phyloP scores from a whole-genome alignment of 495 filamentous ascomycete species.

The Hyaloscypha finlandica region DNA sequence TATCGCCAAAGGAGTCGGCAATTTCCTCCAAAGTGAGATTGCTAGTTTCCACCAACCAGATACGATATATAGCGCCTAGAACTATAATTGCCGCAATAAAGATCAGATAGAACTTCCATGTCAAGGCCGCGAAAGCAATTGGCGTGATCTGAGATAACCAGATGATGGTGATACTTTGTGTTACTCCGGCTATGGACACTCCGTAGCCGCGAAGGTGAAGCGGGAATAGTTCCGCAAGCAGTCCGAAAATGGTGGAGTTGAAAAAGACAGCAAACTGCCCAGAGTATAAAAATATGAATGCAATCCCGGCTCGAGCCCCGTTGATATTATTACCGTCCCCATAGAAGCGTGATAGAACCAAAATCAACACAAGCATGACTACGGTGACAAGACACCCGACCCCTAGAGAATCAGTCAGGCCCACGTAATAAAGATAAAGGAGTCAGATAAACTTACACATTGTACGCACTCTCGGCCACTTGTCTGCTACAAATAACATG shows the following conservation, averaged over 20 bases:
- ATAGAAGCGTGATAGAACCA: conserved; percentile 20
- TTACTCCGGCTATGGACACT: neutral
- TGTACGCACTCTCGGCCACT: conserved; percentile 21
- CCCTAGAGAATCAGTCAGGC: conserved; percentile 11
- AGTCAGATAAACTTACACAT: conserved; percentile 9
- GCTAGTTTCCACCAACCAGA: too few relatives aligned
- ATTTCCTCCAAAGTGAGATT: too few relatives aligned
- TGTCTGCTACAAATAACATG: conserved; percentile 8
- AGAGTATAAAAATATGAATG: conserved; percentile 26
- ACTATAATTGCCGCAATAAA: too few relatives aligned
- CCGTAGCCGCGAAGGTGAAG: conserved; percentile 10
- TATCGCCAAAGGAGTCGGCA: too few relatives aligned
- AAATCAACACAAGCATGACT: conserved; percentile 18
- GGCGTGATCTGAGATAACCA: too few relatives aligned
- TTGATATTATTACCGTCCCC: conserved; percentile 14
- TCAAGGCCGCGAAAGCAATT: too few relatives aligned
- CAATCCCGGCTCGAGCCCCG: conserved; percentile 20
- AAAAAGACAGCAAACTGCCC: conserved; percentile 25
- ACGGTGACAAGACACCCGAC: conserved; percentile 8
- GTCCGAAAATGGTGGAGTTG: conserved; percentile 15
- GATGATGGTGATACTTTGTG: too few relatives aligned
- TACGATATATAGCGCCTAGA: too few relatives aligned
- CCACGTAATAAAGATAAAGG: neutral
- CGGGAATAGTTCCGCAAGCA: neutral
- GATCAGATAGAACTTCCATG: too few relatives aligned